Conservation (phyloP, 139 green algal species). For the Mychonastes homosphaera region DNA sequence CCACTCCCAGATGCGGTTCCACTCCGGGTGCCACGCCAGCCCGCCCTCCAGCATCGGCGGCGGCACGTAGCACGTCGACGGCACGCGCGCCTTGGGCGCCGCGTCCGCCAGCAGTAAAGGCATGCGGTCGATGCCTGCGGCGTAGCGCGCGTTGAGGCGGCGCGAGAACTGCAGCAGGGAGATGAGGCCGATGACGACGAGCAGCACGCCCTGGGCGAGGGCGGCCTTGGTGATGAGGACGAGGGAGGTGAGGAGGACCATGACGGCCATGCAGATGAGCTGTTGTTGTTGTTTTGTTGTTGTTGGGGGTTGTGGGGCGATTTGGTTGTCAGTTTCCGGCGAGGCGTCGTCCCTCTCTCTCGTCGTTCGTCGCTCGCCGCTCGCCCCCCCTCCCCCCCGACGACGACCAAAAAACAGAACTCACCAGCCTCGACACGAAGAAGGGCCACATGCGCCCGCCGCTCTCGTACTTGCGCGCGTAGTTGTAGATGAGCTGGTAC, state of each 20-base stretch:
- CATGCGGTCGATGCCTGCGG: slow-evolving; percentile 13
- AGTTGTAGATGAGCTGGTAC: slow-evolving; percentile 27
- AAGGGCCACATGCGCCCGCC: slow-evolving; percentile 16
- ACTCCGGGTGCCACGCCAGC: slow-evolving; percentile 18
- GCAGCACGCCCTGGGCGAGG: slow-evolving; percentile 3
- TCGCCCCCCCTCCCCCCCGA: no score
- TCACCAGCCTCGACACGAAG: no score
- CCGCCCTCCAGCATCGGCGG: slow-evolving; percentile 16
- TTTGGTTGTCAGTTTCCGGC: no score
- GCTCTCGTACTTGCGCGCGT: slow-evolving; percentile 17
- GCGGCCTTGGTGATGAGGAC: slow-evolving; percentile 18
- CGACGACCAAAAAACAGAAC: no score
- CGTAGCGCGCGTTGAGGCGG: slow-evolving; percentile 4
- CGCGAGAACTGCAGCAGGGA: neutral
- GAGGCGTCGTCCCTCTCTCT: no score
- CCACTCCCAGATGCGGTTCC: slow-evolving; percentile 22
- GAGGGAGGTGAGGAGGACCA: slow-evolving; percentile 16
- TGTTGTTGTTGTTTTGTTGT: no score
- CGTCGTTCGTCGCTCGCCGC: no score
- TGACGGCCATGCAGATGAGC: slow-evolving; percentile 15
- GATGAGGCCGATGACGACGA: slow-evolving; percentile 11
- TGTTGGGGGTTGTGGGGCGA: no score
- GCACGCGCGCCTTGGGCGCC: slow-evolving; percentile 10
- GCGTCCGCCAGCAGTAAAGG: slow-evolving; percentile 12
- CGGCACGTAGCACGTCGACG: slow-evolving; percentile 13